Base-by-base conservation (phyloP, 352 stramenopile genomes). In the Phytophthora syringae region DNA sequence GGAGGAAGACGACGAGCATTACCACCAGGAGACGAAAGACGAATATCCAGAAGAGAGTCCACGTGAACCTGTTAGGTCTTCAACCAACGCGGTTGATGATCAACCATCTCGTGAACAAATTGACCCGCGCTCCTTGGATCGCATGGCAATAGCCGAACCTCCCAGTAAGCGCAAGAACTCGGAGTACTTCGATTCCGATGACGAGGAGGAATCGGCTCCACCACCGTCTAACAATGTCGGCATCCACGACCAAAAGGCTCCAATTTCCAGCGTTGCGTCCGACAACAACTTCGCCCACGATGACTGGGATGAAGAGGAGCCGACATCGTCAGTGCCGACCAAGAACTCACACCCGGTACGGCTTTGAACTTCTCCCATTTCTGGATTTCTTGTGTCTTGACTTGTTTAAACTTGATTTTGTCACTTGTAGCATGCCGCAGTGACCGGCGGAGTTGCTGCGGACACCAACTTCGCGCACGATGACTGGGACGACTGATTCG, bases 281-380 rank as follows among this genome's bases (percentile, higher is more conserved):
- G 82, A 92, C 60, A 92, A 93, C 66, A 93, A 93, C 55, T 93
- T 93, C 63, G 81, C 77, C 10, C 78, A 90, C 24, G 85, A 93
- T 10, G 81, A 93, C 40, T 93, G 84, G 84, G 84, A 93, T 56
- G 75, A 89, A 21, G 63, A 72, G 2, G 24, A 55, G 34, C 21
- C 54, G 7, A n/a, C 34, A 50, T 36, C 22, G 10, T 39, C 30
- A 18, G 51, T n/a, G 30, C 44, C 51, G 13, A 40, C 32, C 25
- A 67, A 74, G 22, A 72, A 51, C 48, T 60, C 74, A 9, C 49
- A 75, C 54, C 76, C 77, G 70, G 80, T 89, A 72, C 20, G 70
- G 10, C 36, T 28, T 44, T 5, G 13, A 22, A n/a, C 12, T n/a
- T 28, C 32, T 24, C 12, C 5, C n/a, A 13, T 40, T 62, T n/a